These are phyloP conservation scores for Aspergillus candidus DNA, from an alignment of 2,329 filamentous ascomycete species.

Conservation along the genomic window DNA sequence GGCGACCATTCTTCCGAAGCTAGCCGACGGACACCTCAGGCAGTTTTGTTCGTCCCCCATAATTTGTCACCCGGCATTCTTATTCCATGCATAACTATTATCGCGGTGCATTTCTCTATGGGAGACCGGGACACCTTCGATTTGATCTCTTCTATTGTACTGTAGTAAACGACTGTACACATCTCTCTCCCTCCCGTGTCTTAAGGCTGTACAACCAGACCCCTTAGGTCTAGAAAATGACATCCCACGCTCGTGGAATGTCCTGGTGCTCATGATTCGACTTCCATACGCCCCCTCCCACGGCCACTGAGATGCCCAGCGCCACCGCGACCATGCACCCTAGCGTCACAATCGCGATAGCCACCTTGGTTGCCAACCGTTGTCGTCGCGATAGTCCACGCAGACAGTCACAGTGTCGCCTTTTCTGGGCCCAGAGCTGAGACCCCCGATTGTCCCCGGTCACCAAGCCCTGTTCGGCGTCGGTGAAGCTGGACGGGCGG, in stretches of 20 bases:
- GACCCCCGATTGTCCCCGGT: slow-evolving; percentile 18
- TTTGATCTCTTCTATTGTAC: no score
- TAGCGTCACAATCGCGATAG: slow-evolving; percentile 38
- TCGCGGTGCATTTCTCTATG: no score
- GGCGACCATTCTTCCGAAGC: slow-evolving; percentile 15
- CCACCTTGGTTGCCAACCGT: slow-evolving; percentile 33
- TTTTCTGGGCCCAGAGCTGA: slow-evolving; percentile 31
- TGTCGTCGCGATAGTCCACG: slow-evolving; percentile 30
- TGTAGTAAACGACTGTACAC: no score
- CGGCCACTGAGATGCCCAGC: slow-evolving; percentile 39
- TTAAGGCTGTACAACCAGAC: no score
- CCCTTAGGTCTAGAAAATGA: no score
- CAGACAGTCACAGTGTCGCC: slow-evolving; percentile 31
- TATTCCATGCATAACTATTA: no score
- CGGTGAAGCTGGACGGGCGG: slow-evolving; percentile 11
- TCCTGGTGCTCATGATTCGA: slow-evolving; percentile 25
- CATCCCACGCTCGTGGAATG: slow-evolving; percentile 11
- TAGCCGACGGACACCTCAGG: no score
- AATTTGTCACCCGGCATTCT: no score
- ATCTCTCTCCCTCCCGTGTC: no score
- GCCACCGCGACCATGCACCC: slow-evolving; percentile 42
- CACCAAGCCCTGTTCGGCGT: not conserved
- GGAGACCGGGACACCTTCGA: no score
- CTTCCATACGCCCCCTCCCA: slow-evolving; percentile 41
- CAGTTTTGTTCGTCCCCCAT: no score